These are phyloP conservation scores for Ophiostoma sp. DNA, from an alignment of 2,329 filamentous ascomycete species.

Conservation along the genomic window DNA sequence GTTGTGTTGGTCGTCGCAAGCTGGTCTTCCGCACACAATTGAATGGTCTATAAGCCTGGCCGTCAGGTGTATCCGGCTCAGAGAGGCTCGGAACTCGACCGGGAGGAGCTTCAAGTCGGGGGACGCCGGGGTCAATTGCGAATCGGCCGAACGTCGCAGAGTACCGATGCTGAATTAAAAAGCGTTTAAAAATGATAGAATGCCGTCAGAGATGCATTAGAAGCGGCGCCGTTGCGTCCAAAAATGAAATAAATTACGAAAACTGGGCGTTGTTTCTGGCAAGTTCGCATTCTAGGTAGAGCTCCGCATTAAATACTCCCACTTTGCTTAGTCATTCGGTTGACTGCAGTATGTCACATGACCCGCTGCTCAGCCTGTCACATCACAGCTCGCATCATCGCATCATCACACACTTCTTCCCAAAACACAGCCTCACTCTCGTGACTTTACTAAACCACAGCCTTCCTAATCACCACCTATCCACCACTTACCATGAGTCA, in stretches of 20 bases:
- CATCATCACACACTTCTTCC: background rate
- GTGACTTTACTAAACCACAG: background rate
- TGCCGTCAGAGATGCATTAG: background rate
- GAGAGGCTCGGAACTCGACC: background rate
- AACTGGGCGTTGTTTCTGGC: slow-evolving; percentile 25
- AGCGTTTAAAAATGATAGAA: background rate
- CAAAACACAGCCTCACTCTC: background rate
- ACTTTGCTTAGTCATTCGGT: slow-evolving; percentile 18
- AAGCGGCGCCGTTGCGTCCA: background rate
- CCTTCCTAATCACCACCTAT: too few species aligned
- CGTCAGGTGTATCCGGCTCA: background rate
- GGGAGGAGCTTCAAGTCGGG: background rate
- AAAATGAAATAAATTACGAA: background rate
- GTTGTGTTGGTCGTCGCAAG: background rate
- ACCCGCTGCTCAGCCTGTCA: background rate
- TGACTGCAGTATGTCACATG: background rate
- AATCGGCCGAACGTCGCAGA: background rate
- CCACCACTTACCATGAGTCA: background rate
- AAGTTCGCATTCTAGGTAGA: slow-evolving; percentile 21
- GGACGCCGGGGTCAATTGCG: background rate
- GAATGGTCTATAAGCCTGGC: background rate
- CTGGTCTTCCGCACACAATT: background rate
- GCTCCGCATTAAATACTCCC: slow-evolving; percentile 23
- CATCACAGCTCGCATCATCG: background rate
- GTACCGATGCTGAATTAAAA: background rate